Percentiles rank a stretch among this genome's conserved stretches.
Conservation (phyloP, 1,284 basidiomycete genomes). For the Cutaneotrichosporon sp. region DNA sequence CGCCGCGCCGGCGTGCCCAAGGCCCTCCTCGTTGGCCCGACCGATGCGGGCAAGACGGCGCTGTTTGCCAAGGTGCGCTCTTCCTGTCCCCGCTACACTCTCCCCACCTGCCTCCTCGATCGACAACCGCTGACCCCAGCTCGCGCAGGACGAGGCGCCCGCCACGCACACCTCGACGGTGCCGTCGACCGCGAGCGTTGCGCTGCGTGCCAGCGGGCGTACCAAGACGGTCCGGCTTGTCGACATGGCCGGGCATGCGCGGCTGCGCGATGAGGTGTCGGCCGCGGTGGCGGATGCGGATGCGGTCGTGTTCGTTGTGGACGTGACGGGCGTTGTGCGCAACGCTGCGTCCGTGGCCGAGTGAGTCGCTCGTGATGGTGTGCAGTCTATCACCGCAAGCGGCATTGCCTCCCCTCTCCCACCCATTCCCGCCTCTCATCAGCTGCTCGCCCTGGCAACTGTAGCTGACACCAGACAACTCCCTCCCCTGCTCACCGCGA, state of each 20-base stretch:
- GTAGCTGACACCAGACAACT: slow-evolving; percentile 37
- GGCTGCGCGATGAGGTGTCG: slow-evolving; percentile 45
- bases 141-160: slow-evolving; percentile 38
- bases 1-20: slow-evolving; percentile 34
- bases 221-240: slow-evolving; percentile 37
- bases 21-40: slow-evolving; percentile 44
- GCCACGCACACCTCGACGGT: slow-evolving; percentile 48
- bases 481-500: slow-evolving; percentile 42
- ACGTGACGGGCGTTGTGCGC: slow-evolving; percentile 41
- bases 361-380: too few species aligned
- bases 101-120: too few species aligned
- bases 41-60: slow-evolving; percentile 48
- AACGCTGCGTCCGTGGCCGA: slow-evolving; percentile 48
- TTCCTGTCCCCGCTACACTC: too few species aligned
- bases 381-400: too few species aligned
- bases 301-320: slow-evolving; percentile 51
- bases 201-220: slow-evolving; percentile 23
- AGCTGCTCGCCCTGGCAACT: neutral
- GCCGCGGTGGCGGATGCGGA: slow-evolving; percentile 33
- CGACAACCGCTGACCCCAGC: slow-evolving; percentile 27
- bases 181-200: slow-evolving; percentile 35
- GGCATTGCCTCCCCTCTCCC: neutral
- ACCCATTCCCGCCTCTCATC: neutral
- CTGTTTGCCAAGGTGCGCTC: slow-evolving; percentile 46
- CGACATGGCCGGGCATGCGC: slow-evolving; percentile 52